Percentiles rank a stretch among this genome's conserved stretches.
Evolutionary conservation across 148 eudicot species (phyloP).

Genomic region (Agrostemma githago): DNA sequence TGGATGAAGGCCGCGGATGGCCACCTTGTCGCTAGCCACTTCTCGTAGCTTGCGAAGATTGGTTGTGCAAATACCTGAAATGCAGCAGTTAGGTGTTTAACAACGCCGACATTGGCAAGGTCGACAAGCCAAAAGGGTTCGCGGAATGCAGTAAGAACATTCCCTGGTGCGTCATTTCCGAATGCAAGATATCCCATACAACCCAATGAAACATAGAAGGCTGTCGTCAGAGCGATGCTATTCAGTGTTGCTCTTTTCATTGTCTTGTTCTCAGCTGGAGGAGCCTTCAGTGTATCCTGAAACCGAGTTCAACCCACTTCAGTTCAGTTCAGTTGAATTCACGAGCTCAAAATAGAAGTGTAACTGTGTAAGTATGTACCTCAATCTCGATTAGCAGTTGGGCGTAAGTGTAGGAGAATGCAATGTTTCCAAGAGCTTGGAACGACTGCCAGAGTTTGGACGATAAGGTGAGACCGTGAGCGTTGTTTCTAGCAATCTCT

Average conservation of each 20-base stretch:
- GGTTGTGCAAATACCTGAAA: slow-evolving; percentile 36
- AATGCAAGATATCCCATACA: slow-evolving; percentile 34
- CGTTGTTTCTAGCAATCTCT: slow-evolving; percentile 8
- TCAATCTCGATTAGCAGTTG: slow-evolving; percentile 28
- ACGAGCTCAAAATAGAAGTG: background rate
- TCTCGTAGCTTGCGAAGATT: slow-evolving; percentile 26
- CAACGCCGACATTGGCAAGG: slow-evolving; percentile 25
- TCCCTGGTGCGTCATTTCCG: slow-evolving; percentile 28
- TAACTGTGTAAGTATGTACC: slow-evolving; percentile 4
- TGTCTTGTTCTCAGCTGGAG: slow-evolving; percentile 32
- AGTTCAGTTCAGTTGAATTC: no score
- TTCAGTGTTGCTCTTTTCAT: slow-evolving; percentile 31
- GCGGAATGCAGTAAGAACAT: slow-evolving; percentile 29
- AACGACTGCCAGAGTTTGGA: slow-evolving; percentile 30
- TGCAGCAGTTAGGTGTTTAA: slow-evolving; percentile 28
- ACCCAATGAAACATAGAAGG: slow-evolving; percentile 26
- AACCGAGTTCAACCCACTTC: background rate
- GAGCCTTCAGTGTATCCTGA: slow-evolving; percentile 30
- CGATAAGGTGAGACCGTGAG: slow-evolving; percentile 8
- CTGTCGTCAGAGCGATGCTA: slow-evolving; percentile 26
- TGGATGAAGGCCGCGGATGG: slow-evolving; percentile 22
- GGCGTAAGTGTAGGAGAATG: slow-evolving; percentile 32
- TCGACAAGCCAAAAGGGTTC: slow-evolving; percentile 32
- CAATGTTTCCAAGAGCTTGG: slow-evolving; percentile 35
- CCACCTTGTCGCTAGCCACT: slow-evolving; percentile 17